Evolutionary conservation across 306 rosid species (phyloP), one percentile per base, ranked within the genome.

Genomic region (Macrotyloma uniflorum): DNA sequence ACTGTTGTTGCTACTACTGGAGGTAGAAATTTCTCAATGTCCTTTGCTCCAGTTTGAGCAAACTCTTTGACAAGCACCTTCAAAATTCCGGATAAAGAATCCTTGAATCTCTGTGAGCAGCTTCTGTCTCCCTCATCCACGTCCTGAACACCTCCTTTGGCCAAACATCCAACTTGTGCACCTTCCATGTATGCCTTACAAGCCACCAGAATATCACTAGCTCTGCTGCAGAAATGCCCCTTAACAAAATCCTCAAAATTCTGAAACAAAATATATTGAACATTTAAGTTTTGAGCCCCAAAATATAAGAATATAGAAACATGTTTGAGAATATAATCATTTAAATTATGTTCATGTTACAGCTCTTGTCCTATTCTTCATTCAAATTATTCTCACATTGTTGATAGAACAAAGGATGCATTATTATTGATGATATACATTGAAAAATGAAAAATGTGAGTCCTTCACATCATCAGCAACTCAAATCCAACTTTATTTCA

Each of bases 171-270:
- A 65, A 94, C 97, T 83, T 90, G 97, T 80, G 93, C 95, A 38
- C 97, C 98, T 74, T 86, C 90, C 80, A 81, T 86, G 77, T 93
- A 95, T 22, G 97, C 93, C 80, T 86, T 88, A 70, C 98, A 95
- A 24, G 97, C 93, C 66, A 84, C 84, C 83, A 95, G 83, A 76
- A 95, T 86, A 70, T 89, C 96, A 2, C 67, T 81, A n/a, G 93
- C 95, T 15, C 83, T 85, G 54, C 73, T 78, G 83, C 53, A 80
- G 83, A 95, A 95, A 87, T 95, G 97, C 47, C 98, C 98, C 58
- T 18, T 5, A 5, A 88, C 96, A n/a, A 92, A 85, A 73, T 87
- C 93, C 89, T 90, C 93, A 46, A 90, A 94, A 88, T 90, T 57
- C 97, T 92, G 90, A 82, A 83, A 51, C 80, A 55, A 57, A 64